phyloP scores from a whole-genome alignment of 768 basidiomycete genomes.

The Strobilomyces dryophilus region DNA sequence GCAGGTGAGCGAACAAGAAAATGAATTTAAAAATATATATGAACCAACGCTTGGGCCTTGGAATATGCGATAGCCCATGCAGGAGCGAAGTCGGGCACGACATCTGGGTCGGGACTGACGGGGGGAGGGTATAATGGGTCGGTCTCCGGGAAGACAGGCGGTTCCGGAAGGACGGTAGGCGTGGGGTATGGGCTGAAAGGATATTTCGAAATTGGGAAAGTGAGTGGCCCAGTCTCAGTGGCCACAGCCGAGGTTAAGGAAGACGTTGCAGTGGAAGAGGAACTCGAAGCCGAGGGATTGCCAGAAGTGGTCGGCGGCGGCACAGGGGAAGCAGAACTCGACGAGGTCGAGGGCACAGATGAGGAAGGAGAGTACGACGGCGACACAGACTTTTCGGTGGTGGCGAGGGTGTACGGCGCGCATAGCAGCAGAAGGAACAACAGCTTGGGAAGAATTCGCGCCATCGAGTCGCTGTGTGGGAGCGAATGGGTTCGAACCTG shows the following conservation, averaged over 20 bases:
- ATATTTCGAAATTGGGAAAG: conserved; percentile 37
- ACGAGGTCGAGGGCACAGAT: neutral
- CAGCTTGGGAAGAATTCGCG: conserved; percentile 4
- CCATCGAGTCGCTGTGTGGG: conserved; percentile 12
- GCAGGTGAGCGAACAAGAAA: neutral
- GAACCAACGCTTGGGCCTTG: conserved; percentile 54
- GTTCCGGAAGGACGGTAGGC: conserved; percentile 51
- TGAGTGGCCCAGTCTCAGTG: conserved; percentile 23
- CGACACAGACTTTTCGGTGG: neutral
- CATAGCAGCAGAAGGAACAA: conserved; percentile 13
- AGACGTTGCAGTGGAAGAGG: conserved; percentile 11
- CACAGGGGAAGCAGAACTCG: conserved; percentile 2
- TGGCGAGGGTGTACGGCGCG: conserved; percentile 4
- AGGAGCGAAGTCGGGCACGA: conserved; percentile 44
- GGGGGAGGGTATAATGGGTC: conserved; percentile 57
- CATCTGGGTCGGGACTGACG: conserved; percentile 35
- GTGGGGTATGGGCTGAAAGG: conserved; percentile 59
- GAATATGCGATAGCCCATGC: conserved; percentile 58
- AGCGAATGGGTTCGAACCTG: too few species aligned
- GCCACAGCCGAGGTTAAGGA: conserved; percentile 1
- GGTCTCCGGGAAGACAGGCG: conserved; percentile 49
- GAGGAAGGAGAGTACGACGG: neutral
- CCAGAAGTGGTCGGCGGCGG: neutral
- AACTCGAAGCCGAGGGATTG: neutral
- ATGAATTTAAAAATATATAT: conserved; percentile 2